Evolutionary conservation across 2,329 filamentous ascomycete species (phyloP).

Genomic region (Diaporthe destruens): DNA sequence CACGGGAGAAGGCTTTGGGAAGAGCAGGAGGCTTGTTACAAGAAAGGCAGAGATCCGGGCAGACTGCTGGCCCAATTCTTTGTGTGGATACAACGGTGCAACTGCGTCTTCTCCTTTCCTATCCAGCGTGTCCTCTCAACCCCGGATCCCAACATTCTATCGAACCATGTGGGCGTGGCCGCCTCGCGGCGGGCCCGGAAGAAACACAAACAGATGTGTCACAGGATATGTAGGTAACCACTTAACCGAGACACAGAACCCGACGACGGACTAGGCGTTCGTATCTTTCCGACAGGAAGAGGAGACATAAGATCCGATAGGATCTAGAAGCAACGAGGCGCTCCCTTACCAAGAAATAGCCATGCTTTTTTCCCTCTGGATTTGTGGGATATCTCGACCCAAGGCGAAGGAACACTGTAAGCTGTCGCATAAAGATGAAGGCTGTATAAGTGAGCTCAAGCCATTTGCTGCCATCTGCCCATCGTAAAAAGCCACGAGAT

Average conservation of each 20-base stretch:
- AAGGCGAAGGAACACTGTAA: neutral
- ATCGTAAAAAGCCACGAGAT: neutral
- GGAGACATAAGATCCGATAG: neutral
- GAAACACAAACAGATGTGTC: constrained; percentile 31
- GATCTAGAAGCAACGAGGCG: neutral
- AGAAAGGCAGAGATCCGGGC: neutral
- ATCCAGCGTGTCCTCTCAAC: neutral
- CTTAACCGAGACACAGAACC: constrained; percentile 23
- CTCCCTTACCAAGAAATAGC: neutral
- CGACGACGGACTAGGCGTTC: constrained; percentile 9
- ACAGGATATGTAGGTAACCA: constrained; percentile 24
- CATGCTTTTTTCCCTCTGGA: neutral
- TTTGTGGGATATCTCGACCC: neutral
- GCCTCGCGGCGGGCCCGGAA: constrained; percentile 1
- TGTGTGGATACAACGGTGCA: neutral
- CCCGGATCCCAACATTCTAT: neutral
- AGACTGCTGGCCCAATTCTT: neutral
- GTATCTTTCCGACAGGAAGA: constrained; percentile 11
- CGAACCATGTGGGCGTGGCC: constrained; percentile 4
- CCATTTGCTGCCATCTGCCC: no score
- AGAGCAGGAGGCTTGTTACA: neutral
- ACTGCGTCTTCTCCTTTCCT: neutral
- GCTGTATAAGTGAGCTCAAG: neutral
- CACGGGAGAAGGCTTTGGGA: neutral
- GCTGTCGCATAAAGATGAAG: neutral